Evolutionary conservation across 2,329 filamentous ascomycete species (phyloP).

Genomic region (Claviceps sp.): DNA sequence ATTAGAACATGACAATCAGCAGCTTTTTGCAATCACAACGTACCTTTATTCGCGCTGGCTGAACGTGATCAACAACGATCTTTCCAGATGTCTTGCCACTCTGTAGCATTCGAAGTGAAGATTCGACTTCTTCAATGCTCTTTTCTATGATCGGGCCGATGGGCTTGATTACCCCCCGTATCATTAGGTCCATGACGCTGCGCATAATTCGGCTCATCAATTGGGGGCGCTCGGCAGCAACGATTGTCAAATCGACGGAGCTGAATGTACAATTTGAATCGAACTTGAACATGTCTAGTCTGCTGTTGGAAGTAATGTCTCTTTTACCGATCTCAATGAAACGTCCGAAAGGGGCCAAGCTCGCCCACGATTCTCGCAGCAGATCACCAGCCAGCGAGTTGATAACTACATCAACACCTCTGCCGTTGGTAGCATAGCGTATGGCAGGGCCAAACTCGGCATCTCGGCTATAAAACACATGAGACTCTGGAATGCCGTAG

Average conservation of each 20-base stretch:
- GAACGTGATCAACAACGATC: conserved; percentile 28
- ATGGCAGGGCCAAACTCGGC: conserved; percentile 10
- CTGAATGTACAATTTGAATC: conserved; percentile 33
- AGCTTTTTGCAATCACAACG: not conserved
- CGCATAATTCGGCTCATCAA: conserved; percentile 17
- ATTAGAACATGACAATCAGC: not conserved
- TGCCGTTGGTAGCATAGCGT: conserved; percentile 21
- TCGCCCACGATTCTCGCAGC: conserved; percentile 28
- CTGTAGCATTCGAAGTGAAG: conserved; percentile 23
- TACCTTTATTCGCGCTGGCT: conserved; percentile 27
- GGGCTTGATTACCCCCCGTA: conserved; percentile 20
- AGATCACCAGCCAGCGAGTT: conserved; percentile 19
- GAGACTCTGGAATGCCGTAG: conserved; percentile 23
- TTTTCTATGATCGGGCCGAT: conserved; percentile 22
- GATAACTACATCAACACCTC: conserved; percentile 59
- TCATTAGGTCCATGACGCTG: conserved; percentile 22
- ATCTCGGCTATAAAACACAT: conserved; percentile 16
- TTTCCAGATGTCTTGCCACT: conserved; percentile 26
- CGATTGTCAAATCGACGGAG: conserved; percentile 30
- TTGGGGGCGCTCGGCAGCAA: conserved; percentile 27
- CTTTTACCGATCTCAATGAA: conserved; percentile 31
- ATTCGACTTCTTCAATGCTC: conserved; percentile 24
- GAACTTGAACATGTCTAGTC: conserved; percentile 35
- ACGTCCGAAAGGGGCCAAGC: conserved; percentile 27
- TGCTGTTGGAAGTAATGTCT: conserved; percentile 25